A percentile compares a stretch with the other conserved stretches of the same genome.
These are phyloP conservation scores for Aquilaria malaccensis DNA, from an alignment of 345 rosid species.

Conservation along the genomic window DNA sequence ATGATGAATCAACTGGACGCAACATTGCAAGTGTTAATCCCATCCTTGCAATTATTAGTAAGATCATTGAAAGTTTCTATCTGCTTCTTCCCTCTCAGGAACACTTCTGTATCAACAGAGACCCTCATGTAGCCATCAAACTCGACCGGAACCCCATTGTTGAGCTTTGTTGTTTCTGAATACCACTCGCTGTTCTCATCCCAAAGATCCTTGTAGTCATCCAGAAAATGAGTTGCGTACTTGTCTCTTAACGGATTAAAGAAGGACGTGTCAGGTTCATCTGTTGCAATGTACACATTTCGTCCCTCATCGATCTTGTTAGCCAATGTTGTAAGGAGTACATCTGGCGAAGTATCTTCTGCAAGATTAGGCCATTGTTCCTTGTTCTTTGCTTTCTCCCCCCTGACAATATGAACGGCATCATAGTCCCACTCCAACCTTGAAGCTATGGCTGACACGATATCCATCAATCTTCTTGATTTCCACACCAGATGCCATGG, in stretches of 20 bases:
- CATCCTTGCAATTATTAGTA: slow-evolving; percentile 84
- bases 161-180: slow-evolving; percentile 73
- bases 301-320: slow-evolving; percentile 75
- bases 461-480: slow-evolving; percentile 81
- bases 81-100: slow-evolving; percentile 95
- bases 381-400: slow-evolving; percentile 65
- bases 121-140: slow-evolving; percentile 93
- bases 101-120: slow-evolving; percentile 84
- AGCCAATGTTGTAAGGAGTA: slow-evolving; percentile 51
- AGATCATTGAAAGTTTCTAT: slow-evolving; percentile 79
- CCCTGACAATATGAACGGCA: slow-evolving; percentile 70
- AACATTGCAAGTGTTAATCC: slow-evolving; percentile 58
- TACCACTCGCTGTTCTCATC: slow-evolving; percentile 86
- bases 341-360: slow-evolving; percentile 52
- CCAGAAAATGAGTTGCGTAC: slow-evolving; percentile 72
- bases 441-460: slow-evolving; percentile 55
- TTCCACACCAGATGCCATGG: slow-evolving; percentile 91
- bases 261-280: slow-evolving; percentile 58
- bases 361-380: slow-evolving; percentile 86
- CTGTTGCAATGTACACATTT: slow-evolving; percentile 71
- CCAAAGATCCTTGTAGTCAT: slow-evolving; percentile 75
- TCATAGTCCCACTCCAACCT: slow-evolving; percentile 88
- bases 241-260: slow-evolving; percentile 76
- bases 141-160: slow-evolving; percentile 72
- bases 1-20: slow-evolving; percentile 42